Evolutionary conservation across 495 filamentous ascomycete species (phyloP), one percentile per base, ranked within the genome.

Genomic region (Annulohypoxylon nitens): DNA sequence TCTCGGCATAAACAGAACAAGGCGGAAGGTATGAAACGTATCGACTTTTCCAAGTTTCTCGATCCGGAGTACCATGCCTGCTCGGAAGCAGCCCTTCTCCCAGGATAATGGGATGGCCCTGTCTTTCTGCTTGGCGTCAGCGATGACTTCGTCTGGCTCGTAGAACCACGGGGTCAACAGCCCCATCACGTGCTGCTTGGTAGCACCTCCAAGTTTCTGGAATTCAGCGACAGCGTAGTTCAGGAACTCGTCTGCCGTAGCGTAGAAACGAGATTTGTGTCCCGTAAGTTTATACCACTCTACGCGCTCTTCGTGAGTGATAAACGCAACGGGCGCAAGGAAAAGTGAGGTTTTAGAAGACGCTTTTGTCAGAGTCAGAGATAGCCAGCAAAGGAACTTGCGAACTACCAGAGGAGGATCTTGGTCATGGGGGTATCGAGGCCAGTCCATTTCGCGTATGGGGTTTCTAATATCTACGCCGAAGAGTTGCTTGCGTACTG

Each of bases 121-220:
- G 7, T 54, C 8, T 10, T 12, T 30, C n/a, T 30, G 7, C 11
- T 9, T 2, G 10, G 63, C 72, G 2, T 8, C 23, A 0, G 37
- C 30, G 0, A 6, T 14, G 41, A 67, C 16, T 11, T 25, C 47
- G 12, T 59, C 58, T 2, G 47, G 16, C 0, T 68, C 63, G 23
- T 64, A 71, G 59, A 75, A 71, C 72, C 67, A 75, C 0, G 72
- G 72, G 2, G 72, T 75, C 5, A 75, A 62, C 8, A 75, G 67
- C 12, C 72, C 57, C n/a, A 75, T 63, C 1, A 71, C 67, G 33
- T 64, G 16, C 6, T 60, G 4, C 43, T 61, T 67, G 0, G 10
- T 23, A 2, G 12, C 18, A 1, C 37, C 26, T 34, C 25, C 58
- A 11, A 33, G 33, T 43, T 59, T 58, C 25, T 41, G 25, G 50